Conservation (phyloP, 1,284 basidiomycete genomes). For the Stygiomarasmius scandens region DNA sequence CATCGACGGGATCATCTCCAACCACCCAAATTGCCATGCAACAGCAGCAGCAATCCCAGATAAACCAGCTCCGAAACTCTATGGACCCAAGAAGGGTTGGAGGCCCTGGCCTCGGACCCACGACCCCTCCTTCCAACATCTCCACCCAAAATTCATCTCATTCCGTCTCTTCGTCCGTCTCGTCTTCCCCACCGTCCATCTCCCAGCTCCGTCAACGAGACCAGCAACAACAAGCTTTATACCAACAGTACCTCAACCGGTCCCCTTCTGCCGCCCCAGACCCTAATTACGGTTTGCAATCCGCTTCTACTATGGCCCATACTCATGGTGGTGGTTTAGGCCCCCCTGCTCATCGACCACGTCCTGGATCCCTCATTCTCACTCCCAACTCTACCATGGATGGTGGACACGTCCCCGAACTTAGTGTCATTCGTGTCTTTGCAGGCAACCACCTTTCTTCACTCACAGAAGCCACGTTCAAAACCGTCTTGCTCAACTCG, state of each 20-base stretch:
- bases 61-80: slow-evolving; percentile 32
- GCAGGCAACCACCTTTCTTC: slow-evolving; percentile 73
- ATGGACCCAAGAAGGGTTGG: slow-evolving; percentile 29
- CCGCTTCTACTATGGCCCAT: slow-evolving; percentile 54
- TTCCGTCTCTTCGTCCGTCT: slow-evolving; percentile 1
- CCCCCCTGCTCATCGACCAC: slow-evolving; percentile 53
- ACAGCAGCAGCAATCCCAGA: slow-evolving; percentile 53
- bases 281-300: slow-evolving; percentile 69
- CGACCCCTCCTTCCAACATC: slow-evolving; percentile 38
- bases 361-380: slow-evolving; percentile 76
- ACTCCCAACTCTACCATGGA: slow-evolving; percentile 60
- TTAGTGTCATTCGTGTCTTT: slow-evolving; percentile 92
- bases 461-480: slow-evolving; percentile 95
- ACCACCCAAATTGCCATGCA: slow-evolving; percentile 54
- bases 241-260: slow-evolving; percentile 84
- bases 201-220: slow-evolving; percentile 83
- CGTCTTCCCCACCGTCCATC: slow-evolving; percentile 40
- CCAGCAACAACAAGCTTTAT: slow-evolving; percentile 85
- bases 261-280: slow-evolving; percentile 79
- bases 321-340: slow-evolving; percentile 47
- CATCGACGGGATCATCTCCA: slow-evolving; percentile 38
- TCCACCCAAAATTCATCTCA: slow-evolving; percentile 20
- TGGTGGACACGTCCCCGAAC: slow-evolving; percentile 74
- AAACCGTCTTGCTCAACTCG: slow-evolving; percentile 91
- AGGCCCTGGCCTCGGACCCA: slow-evolving; percentile 19